Conservation (phyloP, 2,329 filamentous ascomycete genomes). For the Aspergillus pseudoviridinutans region DNA sequence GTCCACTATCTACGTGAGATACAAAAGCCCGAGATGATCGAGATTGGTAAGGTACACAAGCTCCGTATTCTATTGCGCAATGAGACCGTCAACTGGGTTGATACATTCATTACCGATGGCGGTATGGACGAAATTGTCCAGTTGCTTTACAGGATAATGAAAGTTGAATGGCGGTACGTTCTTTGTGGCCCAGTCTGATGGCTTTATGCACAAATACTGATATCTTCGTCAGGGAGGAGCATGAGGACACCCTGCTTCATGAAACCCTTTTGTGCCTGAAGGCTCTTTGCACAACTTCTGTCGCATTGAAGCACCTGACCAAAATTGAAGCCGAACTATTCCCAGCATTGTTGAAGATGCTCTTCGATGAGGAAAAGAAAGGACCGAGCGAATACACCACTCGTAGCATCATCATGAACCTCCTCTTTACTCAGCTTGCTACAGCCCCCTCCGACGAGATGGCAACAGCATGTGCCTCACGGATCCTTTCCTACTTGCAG, state of each 20-base stretch:
- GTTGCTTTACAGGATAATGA: conserved; percentile 85
- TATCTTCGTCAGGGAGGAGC: conserved; percentile 68
- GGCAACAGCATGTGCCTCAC: conserved; percentile 60
- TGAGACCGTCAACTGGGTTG: conserved; percentile 93
- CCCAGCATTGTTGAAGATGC: conserved; percentile 77
- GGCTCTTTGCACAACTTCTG: conserved; percentile 84
- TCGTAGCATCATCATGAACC: conserved; percentile 79
- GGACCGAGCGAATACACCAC: conserved; percentile 96
- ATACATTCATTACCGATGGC: conserved; percentile 81
- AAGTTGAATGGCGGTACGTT: conserved; percentile 86
- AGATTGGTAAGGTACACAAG: conserved; percentile 95
- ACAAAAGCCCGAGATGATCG: conserved; percentile 74
- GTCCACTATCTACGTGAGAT: conserved; percentile 79
- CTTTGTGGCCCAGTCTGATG: not conserved
- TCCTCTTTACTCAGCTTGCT: conserved; percentile 85
- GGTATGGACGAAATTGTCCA: conserved; percentile 90
- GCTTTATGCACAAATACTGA: conserved; percentile 1
- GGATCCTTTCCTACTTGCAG: conserved; percentile 73
- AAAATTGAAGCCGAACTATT: conserved; percentile 78
- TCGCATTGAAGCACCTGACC: conserved; percentile 76
- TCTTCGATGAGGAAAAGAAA: conserved; percentile 98
- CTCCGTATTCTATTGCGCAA: conserved; percentile 83
- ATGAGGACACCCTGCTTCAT: conserved; percentile 88
- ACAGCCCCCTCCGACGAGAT: conserved; percentile 59
- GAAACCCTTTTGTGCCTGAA: conserved; percentile 92